These are phyloP conservation scores for Didymella pinodella DNA, from an alignment of 2,329 filamentous ascomycete genomes.

Conservation along the genomic window DNA sequence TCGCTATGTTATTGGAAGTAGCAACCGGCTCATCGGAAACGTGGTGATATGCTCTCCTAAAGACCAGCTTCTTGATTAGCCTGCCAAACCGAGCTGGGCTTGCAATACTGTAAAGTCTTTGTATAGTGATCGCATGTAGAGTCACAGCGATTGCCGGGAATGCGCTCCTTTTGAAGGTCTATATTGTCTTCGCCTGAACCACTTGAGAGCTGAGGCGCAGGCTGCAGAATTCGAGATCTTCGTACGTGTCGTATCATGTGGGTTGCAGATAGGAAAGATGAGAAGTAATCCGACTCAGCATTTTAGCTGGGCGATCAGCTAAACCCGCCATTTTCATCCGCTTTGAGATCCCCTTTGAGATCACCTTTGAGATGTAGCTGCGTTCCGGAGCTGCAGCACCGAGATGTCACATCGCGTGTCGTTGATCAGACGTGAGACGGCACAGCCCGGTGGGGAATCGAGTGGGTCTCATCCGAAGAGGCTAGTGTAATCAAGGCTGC, in stretches of 20 bases:
- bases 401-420: background rate
- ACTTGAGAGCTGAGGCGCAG: constrained; percentile 1
- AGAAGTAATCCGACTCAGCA: background rate
- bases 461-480: background rate
- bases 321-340: background rate
- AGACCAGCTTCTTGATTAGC: too few relatives aligned
- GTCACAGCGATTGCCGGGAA: background rate
- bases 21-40: too few relatives aligned
- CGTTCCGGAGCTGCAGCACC: background rate
- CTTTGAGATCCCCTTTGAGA: background rate
- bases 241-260: background rate
- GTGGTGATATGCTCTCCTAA: too few relatives aligned
- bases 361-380: background rate
- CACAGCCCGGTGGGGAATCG: background rate
- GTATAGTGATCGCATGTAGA: background rate
- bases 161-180: background rate
- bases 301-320: background rate
- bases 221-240: background rate
- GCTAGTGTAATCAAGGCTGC: background rate
- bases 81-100: background rate
- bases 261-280: background rate
- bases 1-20: too few relatives aligned
- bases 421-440: constrained; percentile 2
- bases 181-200: background rate
- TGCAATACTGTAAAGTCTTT: background rate